Conservation (phyloP, 2,329 filamentous ascomycete species). For the Madurella fahalii region DNA sequence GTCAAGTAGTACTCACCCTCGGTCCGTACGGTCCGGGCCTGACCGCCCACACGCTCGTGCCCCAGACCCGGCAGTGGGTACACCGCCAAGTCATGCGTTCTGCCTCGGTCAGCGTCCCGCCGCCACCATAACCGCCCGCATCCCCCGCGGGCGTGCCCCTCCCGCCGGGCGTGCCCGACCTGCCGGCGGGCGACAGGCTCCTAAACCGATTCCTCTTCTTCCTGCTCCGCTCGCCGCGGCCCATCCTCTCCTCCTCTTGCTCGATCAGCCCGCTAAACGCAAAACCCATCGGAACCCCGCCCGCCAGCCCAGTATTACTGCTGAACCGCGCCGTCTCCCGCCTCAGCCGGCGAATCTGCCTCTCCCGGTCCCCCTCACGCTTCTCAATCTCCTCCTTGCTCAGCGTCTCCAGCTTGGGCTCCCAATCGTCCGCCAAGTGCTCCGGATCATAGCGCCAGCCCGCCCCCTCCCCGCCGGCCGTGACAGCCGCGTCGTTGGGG, state of each 20-base stretch:
- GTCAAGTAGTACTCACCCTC: constrained; percentile 66
- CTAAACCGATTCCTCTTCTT: constrained; percentile 89
- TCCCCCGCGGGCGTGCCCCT: constrained; percentile 73
- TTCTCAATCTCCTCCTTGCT: constrained; percentile 98
- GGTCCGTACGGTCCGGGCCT: constrained; percentile 83
- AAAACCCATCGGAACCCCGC: constrained; percentile 61
- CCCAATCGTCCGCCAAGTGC: constrained; percentile 78
- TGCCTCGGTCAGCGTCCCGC: constrained; percentile 64
- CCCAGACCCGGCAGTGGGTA: constrained; percentile 81
- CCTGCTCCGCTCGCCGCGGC: constrained; percentile 86
- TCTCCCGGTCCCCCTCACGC: constrained; percentile 87
- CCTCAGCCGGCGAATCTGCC: constrained; percentile 79
- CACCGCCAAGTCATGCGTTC: constrained; percentile 86
- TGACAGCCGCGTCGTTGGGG: constrained; percentile 76
- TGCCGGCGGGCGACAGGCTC: constrained; percentile 73
- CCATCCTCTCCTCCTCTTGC: constrained; percentile 76
- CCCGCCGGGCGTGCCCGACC: constrained; percentile 61
- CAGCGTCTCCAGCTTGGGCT: constrained; percentile 73
- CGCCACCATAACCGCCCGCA: constrained; percentile 55
- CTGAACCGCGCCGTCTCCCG: constrained; percentile 91
- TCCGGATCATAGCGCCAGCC: constrained; percentile 97
- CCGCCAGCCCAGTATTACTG: constrained; percentile 75
- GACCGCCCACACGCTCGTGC: constrained; percentile 89
- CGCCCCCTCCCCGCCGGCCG: constrained; percentile 42
- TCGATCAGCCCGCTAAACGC: constrained; percentile 50